A percentile compares a stretch with the other conserved stretches of the same genome.
These are phyloP conservation scores for Paramecium biaurelia DNA, from an alignment of 73 alveolate species.

Conservation along the genomic window DNA sequence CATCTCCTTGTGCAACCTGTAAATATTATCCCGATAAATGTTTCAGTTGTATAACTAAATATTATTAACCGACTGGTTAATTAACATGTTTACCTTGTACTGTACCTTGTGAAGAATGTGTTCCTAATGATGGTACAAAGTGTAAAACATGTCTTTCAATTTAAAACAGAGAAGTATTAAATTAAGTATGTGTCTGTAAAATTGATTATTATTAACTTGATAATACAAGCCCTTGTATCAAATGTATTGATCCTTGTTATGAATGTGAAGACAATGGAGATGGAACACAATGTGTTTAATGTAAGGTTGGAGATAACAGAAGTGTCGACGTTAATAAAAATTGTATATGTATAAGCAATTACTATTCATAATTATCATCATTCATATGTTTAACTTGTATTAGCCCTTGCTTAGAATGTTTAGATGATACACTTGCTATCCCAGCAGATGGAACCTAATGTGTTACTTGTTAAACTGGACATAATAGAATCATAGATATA, in stretches of 20 bases:
- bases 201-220: neutral
- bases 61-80: neutral
- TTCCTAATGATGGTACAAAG: neutral
- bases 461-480: neutral
- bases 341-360: neutral
- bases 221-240: neutral
- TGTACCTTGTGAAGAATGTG: neutral
- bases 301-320: neutral
- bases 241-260: neutral
- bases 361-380: neutral
- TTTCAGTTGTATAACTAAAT: neutral
- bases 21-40: neutral
- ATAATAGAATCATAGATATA: neutral
- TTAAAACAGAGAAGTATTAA: neutral
- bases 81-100: neutral
- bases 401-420: neutral
- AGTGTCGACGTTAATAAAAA: neutral
- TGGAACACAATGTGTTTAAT: neutral
- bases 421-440: neutral
- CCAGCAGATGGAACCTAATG: neutral
- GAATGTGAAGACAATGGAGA: neutral
- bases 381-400: neutral
- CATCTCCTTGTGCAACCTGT: neutral
- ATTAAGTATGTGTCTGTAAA: neutral
- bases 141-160: neutral